Conservation (phyloP, 2,329 filamentous ascomycete species). For the Sclerotinia nivalis region DNA sequence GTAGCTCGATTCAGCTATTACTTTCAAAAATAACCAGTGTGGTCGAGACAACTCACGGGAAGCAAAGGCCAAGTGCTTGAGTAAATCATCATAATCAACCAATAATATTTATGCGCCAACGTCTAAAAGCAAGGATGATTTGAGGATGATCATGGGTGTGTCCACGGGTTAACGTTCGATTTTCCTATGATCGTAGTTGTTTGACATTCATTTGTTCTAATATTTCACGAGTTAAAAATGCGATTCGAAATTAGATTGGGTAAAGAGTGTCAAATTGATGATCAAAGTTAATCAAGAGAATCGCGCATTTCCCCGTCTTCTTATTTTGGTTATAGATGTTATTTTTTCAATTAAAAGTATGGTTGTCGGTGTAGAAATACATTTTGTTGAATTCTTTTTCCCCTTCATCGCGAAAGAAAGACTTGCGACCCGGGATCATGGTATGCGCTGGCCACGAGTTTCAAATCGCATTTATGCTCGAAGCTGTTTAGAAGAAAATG, state of each 20-base stretch:
- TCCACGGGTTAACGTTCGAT: constrained; percentile 3
- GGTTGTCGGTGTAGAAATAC: constrained; percentile 5
- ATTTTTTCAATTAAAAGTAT: not conserved
- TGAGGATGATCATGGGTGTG: constrained; percentile 28
- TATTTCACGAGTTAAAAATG: not conserved
- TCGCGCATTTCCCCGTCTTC: constrained; percentile 12
- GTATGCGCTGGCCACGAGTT: constrained; percentile 41
- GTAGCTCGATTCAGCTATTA: constrained; percentile 19
- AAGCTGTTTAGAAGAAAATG: constrained; percentile 29
- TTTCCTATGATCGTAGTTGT: constrained; percentile 27
- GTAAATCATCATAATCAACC: constrained; percentile 31
- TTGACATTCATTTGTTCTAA: constrained; percentile 4
- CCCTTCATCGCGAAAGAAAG: constrained; percentile 23
- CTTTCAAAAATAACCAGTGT: constrained; percentile 23
- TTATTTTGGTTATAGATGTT: not conserved
- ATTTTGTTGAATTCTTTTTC: not conserved
- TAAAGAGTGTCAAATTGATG: not conserved
- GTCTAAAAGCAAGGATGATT: constrained; percentile 32
- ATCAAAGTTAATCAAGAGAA: not conserved
- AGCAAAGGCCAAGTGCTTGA: constrained; percentile 40
- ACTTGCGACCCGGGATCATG: constrained; percentile 36
- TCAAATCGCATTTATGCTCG: constrained; percentile 39
- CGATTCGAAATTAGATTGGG: not conserved
- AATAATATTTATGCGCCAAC: constrained; percentile 38
- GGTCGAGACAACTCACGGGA: constrained; percentile 37